These are phyloP conservation scores for Xanthoceras sorbifolium DNA, from an alignment of 345 rosid species.

Conservation along the genomic window DNA sequence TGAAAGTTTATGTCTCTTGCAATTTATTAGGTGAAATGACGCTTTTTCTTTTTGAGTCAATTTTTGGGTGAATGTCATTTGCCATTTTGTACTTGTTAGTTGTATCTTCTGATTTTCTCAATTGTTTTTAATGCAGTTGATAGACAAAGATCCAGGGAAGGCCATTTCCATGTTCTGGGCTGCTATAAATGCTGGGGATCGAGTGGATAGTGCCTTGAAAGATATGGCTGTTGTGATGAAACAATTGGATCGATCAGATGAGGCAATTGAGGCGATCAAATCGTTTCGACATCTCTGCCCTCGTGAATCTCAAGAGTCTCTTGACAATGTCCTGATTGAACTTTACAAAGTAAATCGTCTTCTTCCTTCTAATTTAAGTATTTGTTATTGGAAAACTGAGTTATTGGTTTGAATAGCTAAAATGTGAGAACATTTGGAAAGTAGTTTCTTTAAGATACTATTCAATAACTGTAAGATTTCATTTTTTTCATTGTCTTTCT, in stretches of 20 bases:
- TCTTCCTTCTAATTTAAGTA: not conserved
- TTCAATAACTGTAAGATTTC: too few relatives aligned
- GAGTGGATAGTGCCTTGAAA: slow-evolving; percentile 74
- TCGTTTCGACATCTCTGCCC: slow-evolving; percentile 79
- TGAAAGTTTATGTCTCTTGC: not conserved
- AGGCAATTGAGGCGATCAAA: slow-evolving; percentile 76
- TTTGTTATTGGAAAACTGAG: not conserved
- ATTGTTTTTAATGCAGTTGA: slow-evolving; percentile 40
- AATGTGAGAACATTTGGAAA: not conserved
- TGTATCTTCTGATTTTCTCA: slow-evolving; percentile 7
- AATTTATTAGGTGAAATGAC: too few relatives aligned
- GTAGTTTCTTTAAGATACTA: too few relatives aligned
- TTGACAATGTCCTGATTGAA: slow-evolving; percentile 72
- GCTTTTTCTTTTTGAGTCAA: too few relatives aligned
- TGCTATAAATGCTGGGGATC: slow-evolving; percentile 74
- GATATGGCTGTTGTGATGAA: slow-evolving; percentile 88
- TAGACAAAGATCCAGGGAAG: slow-evolving; percentile 60
- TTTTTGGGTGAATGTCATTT: not conserved
- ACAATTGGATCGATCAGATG: slow-evolving; percentile 64
- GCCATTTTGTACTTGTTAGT: not conserved
- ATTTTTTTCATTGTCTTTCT: too few relatives aligned
- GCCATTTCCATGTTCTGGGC: slow-evolving; percentile 79
- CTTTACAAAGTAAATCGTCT: slow-evolving; percentile 60
- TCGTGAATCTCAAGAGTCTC: slow-evolving; percentile 67
- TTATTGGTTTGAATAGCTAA: not conserved